Percentiles rank a stretch among this genome's conserved stretches.
Conservation (phyloP, 2,329 filamentous ascomycete genomes). For the Xylaria sp. region DNA sequence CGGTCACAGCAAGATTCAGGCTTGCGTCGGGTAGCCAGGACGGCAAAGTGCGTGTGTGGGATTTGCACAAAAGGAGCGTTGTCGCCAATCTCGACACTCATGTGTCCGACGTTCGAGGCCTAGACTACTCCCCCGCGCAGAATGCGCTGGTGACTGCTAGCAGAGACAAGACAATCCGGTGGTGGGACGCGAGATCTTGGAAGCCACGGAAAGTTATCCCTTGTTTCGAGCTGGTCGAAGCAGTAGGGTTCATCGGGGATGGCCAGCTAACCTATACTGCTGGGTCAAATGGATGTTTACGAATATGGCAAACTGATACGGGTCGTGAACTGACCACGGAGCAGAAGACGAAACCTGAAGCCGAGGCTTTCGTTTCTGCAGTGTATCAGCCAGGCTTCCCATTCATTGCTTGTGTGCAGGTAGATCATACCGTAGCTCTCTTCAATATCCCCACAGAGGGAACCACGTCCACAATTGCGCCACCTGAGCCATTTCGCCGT, state of each 20-base stretch:
- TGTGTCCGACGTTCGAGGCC: slow-evolving; percentile 89
- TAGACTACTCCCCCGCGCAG: slow-evolving; percentile 82
- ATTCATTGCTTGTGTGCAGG: slow-evolving; percentile 83
- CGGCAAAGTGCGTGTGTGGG: slow-evolving; percentile 91
- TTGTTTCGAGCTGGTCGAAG: slow-evolving; percentile 86
- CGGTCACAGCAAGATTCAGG: slow-evolving; percentile 70
- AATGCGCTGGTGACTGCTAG: slow-evolving; percentile 84
- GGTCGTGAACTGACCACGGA: slow-evolving; percentile 83
- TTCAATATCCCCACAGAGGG: slow-evolving; percentile 65
- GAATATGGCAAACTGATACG: slow-evolving; percentile 83
- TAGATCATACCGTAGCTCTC: slow-evolving; percentile 86
- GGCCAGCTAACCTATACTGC: slow-evolving; percentile 83
- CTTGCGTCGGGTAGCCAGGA: slow-evolving; percentile 94
- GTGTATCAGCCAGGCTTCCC: slow-evolving; percentile 73
- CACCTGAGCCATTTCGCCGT: slow-evolving; percentile 70
- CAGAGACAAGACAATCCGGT: slow-evolving; percentile 91
- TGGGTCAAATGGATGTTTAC: slow-evolving; percentile 82
- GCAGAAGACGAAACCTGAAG: slow-evolving; percentile 70
- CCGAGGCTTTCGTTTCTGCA: slow-evolving; percentile 76
- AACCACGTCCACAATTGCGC: slow-evolving; percentile 51
- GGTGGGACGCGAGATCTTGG: slow-evolving; percentile 91
- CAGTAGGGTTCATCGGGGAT: slow-evolving; percentile 79
- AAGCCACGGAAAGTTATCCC: slow-evolving; percentile 83
- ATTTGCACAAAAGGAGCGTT: slow-evolving; percentile 84
- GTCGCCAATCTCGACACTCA: slow-evolving; percentile 87